These are phyloP conservation scores for Capsella rubella DNA, from an alignment of 441 rosid species.

Conservation along the genomic window DNA sequence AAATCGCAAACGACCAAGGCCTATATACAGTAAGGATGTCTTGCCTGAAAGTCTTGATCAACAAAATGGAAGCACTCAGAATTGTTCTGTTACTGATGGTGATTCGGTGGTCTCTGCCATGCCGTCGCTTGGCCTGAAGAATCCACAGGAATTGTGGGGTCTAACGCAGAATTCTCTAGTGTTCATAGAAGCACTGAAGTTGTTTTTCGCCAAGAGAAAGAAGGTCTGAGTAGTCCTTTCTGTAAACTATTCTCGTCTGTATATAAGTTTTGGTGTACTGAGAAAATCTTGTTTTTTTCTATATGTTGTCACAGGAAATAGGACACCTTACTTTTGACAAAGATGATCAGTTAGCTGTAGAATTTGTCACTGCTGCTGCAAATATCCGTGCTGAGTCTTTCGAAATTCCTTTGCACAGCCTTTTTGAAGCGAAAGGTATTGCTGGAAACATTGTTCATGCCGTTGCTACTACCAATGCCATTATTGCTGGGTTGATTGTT, in stretches of 20 bases:
- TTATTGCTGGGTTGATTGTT: slow-evolving; percentile 92
- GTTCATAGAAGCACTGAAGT: slow-evolving; percentile 77
- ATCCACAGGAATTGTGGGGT: slow-evolving; percentile 97
- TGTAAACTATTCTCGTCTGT: slow-evolving; percentile 19
- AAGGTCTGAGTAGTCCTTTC: slow-evolving; percentile 54
- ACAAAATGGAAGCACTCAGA: slow-evolving; percentile 70
- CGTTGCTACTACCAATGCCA: slow-evolving; percentile 96
- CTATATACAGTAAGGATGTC: slow-evolving; percentile 71
- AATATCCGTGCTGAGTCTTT: slow-evolving; percentile 95
- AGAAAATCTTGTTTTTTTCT: slow-evolving; percentile 26
- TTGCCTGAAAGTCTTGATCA: slow-evolving; percentile 58
- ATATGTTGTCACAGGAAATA: slow-evolving; percentile 62
- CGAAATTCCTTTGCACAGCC: slow-evolving; percentile 91
- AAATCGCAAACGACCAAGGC: slow-evolving; percentile 76
- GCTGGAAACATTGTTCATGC: slow-evolving; percentile 99
- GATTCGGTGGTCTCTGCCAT: slow-evolving; percentile 68
- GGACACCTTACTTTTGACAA: slow-evolving; percentile 94
- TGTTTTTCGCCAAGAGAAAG: slow-evolving; percentile 73
- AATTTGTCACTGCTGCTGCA: slow-evolving; percentile 98
- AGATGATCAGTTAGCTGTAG: slow-evolving; percentile 98
- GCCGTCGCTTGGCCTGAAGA: slow-evolving; percentile 87
- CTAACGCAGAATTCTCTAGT: slow-evolving; percentile 79
- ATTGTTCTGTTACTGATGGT: slow-evolving; percentile 48
- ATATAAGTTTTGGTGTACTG: not conserved
- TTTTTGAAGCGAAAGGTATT: slow-evolving; percentile 98